phyloP scores from a whole-genome alignment of 306 rosid genomes.

The Cicer arietinum region DNA sequence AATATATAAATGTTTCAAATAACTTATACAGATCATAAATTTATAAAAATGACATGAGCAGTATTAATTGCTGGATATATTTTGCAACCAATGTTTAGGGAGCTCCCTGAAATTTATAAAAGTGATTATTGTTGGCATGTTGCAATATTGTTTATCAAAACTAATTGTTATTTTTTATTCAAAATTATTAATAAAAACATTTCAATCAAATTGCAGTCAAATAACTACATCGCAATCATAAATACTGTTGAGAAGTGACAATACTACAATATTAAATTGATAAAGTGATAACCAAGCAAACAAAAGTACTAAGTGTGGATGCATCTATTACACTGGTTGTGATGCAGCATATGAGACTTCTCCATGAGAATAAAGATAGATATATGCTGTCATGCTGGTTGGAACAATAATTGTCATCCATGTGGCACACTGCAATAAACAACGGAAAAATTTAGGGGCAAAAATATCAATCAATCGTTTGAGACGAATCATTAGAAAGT shows the following conservation, averaged over 20 bases:
- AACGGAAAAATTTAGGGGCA: conserved; percentile 22
- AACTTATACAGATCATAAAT: conserved; percentile 6
- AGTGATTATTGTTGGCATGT: background rate
- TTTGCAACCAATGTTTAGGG: conserved; percentile 17
- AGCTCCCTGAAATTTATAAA: background rate
- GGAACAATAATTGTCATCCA: conserved; percentile 98
- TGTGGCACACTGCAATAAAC: conserved; percentile 84
- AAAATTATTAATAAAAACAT: conserved; percentile 4
- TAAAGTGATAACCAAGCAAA: conserved; percentile 34
- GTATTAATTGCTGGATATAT: conserved; percentile 26
- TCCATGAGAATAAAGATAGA: conserved; percentile 95
- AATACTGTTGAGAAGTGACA: background rate
- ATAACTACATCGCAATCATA: background rate
- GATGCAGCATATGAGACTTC: conserved; percentile 99
- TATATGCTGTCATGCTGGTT: conserved; percentile 94
- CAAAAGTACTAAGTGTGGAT: conserved; percentile 58
- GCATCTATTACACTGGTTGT: conserved; percentile 99
- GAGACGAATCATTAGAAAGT: conserved; percentile 13
- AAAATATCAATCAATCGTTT: conserved; percentile 26
- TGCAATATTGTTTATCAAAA: conserved; percentile 33
- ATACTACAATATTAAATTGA: conserved; percentile 21
- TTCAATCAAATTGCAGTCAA: conserved; percentile 6
- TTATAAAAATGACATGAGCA: background rate
- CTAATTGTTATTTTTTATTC: conserved; percentile 16
- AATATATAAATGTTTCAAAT: conserved; percentile 25